Evolutionary conservation across 2,329 filamentous ascomycete genomes (phyloP).

Genomic region (Shiraia bambusicola): DNA sequence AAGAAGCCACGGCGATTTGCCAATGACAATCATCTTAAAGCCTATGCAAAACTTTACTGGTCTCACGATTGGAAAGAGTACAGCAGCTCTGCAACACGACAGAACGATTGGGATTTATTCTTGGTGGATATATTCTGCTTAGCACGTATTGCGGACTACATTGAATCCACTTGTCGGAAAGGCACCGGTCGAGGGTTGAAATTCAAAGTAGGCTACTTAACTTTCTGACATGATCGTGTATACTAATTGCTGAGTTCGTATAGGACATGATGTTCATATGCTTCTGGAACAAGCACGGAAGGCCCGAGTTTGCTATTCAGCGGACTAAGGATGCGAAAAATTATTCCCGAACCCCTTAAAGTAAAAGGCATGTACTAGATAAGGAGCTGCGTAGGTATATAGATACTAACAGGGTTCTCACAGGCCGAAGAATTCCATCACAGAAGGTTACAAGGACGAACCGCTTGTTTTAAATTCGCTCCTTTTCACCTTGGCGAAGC

Average conservation of each 20-base stretch:
- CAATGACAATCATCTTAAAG: conserved; percentile 4
- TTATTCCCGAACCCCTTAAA: conserved; percentile 9
- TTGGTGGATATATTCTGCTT: conserved; percentile 14
- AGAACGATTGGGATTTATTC: conserved; percentile 10
- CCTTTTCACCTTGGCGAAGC: conserved; percentile 9
- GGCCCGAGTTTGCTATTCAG: conserved; percentile 17
- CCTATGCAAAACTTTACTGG: conserved; percentile 5
- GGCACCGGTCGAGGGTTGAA: conserved; percentile 13
- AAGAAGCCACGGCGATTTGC: conserved; percentile 9
- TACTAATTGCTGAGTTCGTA: conserved; percentile 5
- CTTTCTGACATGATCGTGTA: background rate
- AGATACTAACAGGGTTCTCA: conserved; percentile 8
- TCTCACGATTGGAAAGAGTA: conserved; percentile 12
- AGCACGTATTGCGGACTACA: conserved; percentile 16
- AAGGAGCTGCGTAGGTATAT: conserved; percentile 3
- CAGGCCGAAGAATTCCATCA: conserved; percentile 12
- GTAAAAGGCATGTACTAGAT: conserved; percentile 7
- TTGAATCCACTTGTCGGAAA: conserved; percentile 12
- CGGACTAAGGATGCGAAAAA: conserved; percentile 17
- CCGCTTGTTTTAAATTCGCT: conserved; percentile 12
- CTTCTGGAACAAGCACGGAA: conserved; percentile 16
- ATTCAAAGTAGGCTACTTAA: conserved; percentile 11
- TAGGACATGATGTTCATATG: conserved; percentile 16
- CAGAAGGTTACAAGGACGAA: conserved; percentile 6
- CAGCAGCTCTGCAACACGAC: conserved; percentile 10